Base-by-base conservation (phyloP, 495 filamentous ascomycete species). In the Penicillium silybi region DNA sequence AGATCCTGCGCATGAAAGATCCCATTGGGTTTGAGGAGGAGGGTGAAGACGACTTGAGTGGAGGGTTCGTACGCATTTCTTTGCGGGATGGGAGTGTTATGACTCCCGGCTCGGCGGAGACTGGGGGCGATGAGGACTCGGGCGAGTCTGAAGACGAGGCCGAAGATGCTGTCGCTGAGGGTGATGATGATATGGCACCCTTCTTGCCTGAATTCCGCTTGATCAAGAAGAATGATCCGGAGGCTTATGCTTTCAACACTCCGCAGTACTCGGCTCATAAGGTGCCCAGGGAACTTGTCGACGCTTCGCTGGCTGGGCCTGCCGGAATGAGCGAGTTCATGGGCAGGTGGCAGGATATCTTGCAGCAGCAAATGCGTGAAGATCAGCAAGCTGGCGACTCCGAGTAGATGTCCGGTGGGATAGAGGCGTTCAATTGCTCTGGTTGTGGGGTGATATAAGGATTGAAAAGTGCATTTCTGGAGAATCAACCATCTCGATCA, bases 231-330 rank as follows among this genome's bases (percentile, higher is more conserved):
- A 84, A 91, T 58, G 90, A 96, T 58, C 90, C 90, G 9, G 87
- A 92, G 55, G 89, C 89, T 0, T 96, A 90, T 61, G 82, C 81
- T 27, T 95, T 97, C 66, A 83, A 73, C 35, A 87, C 89, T 9
- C 80, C 89, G 15, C 88, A 92, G 67, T 97, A 95, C 64, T 95
- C 90, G 54, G 92, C 93, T 27, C 92, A 96, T 64, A 99, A 99
- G 70, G 65, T 99, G 55, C 93, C 93, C 6, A 88, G 82, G 66
- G 93, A 99, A 46, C 87, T 99, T 18, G 93, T 97, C 17, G 91
- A 98, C 62, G 93, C 93, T 2, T 87, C 88, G 41, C 63, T 85
- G 44, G 81, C 81, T 1, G 73, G 72, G 4, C 61, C 65, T 11
- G 76, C 75, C 10, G 93, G 93, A 2, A 82, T 97, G 78, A 80